These are phyloP conservation scores for Kitagawia praeruptora DNA, from an alignment of 129 eudicot genomes.

Conservation along the genomic window DNA sequence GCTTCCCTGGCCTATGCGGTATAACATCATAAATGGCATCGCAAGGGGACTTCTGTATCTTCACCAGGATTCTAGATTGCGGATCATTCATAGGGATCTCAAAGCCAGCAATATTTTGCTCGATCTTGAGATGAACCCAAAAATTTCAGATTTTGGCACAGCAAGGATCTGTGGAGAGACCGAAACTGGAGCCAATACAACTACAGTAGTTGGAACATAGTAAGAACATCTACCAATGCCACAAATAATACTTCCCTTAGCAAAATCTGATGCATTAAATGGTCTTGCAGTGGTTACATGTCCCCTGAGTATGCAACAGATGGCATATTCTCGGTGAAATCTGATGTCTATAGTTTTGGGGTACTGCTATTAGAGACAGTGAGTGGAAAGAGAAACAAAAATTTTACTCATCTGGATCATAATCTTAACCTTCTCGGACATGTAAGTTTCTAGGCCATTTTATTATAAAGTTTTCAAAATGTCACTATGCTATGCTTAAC, in stretches of 20 bases:
- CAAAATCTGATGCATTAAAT: not conserved
- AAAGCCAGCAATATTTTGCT: slow-evolving; percentile 31
- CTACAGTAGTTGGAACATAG: slow-evolving; percentile 22
- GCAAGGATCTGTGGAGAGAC: slow-evolving; percentile 27
- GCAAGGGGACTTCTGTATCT: slow-evolving; percentile 29
- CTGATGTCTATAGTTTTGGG: slow-evolving; percentile 30
- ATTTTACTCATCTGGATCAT: slow-evolving; percentile 35
- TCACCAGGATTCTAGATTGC: slow-evolving; percentile 24
- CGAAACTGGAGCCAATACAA: slow-evolving; percentile 20
- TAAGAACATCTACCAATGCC: not conserved
- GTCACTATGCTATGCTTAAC: not conserved
- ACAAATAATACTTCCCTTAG: not conserved
- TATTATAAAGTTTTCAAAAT: not conserved
- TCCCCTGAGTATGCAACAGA: slow-evolving; percentile 29
- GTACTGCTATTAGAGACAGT: slow-evolving; percentile 35
- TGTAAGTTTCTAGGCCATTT: slow-evolving; percentile 14
- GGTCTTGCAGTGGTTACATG: slow-evolving; percentile 17
- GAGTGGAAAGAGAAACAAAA: slow-evolving; percentile 31
- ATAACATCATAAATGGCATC: slow-evolving; percentile 12
- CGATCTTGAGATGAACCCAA: slow-evolving; percentile 27
- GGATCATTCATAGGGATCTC: slow-evolving; percentile 33
- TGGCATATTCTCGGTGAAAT: slow-evolving; percentile 23
- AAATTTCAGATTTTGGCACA: slow-evolving; percentile 32
- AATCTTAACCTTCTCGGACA: slow-evolving; percentile 43
- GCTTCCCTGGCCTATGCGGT: slow-evolving; percentile 13